Evolutionary conservation across 2,329 filamentous ascomycete species (phyloP), one percentile per base, ranked within the genome.

Genomic region (Mollisia scopiformis): DNA sequence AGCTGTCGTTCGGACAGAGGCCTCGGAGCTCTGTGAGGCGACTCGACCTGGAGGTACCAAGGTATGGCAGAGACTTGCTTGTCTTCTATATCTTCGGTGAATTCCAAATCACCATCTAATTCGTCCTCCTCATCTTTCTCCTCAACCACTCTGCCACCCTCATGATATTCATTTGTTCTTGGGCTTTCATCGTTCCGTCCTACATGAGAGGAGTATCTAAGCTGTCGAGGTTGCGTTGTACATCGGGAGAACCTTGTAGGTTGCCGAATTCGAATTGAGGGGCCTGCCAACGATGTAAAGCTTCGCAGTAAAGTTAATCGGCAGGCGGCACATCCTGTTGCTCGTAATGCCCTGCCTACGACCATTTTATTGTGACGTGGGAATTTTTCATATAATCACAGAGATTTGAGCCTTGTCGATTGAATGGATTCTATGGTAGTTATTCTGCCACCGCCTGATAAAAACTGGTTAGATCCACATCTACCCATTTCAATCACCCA

Each of bases 21-120:
- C 31, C 76, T 72, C 8, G 73, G 63, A 6, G 69, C 64, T 37
- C 59, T 72, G 57, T 74, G 70, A 13, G 78, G 75, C 6, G 77
- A 69, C 62, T 91, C 84, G 66, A 91, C 87, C 72, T 95, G 88
- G 28, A 96, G 86, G 75, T 97, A 98, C 95, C 95, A 98, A 6
- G 91, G 91, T 7, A 87, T 58, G 19, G 64, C 43, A n/a, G 69
- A 63, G 11, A 49, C 58, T 55, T 47, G 59, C 49, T 41, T 55
- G 7, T 57, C 41, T 27, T 61, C 54, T 41, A 33, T n/a, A 31
- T 30, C 60, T 13, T 54, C n/a, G n/a, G n/a, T n/a, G n/a, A n/a
- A n/a, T 50, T 19, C 1, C 47, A 55, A 25, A 23, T 23, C 55
- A 41, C 25, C 63, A 54, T 11, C 49, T n/a, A n/a, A 43, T 59